Conservation (phyloP, 441 rosid species). For the Kokia cookei region DNA sequence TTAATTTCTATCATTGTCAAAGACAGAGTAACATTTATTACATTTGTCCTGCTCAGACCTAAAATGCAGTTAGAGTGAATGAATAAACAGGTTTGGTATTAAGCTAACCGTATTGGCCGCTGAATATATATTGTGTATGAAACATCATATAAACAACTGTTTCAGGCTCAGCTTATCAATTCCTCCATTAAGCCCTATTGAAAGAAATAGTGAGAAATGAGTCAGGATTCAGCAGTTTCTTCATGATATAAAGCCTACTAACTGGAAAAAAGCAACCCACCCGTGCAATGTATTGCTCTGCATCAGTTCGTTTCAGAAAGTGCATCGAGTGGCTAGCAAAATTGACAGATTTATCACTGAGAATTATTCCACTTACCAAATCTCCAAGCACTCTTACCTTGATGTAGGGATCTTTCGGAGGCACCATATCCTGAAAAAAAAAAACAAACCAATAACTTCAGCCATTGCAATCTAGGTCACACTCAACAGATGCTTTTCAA, state of each 20-base stretch:
- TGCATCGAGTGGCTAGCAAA: constrained; percentile 84
- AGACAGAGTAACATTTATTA: neutral
- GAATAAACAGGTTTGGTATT: neutral
- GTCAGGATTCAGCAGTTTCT: neutral
- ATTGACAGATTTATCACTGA: constrained; percentile 67
- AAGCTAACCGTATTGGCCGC: neutral
- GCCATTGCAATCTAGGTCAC: neutral
- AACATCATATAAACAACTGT: neutral
- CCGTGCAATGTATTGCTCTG: constrained; percentile 76
- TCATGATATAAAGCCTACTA: neutral
- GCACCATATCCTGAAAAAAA: constrained; percentile 73
- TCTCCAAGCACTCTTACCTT: constrained; percentile 81
- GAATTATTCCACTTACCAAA: constrained; percentile 62
- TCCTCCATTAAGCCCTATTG: constrained; percentile 89
- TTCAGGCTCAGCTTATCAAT: constrained; percentile 37
- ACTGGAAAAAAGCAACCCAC: constrained; percentile 27
- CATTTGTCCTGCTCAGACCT: neutral
- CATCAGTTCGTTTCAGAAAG: constrained; percentile 86
- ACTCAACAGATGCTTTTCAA: neutral
- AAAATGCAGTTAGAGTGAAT: neutral
- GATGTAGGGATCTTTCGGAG: constrained; percentile 90
- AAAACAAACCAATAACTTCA: constrained; percentile 1
- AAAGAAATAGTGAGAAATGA: neutral
- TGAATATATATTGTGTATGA: neutral
- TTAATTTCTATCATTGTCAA: neutral